phyloP scores from a whole-genome alignment of 192 early-diverging fungal species.

The Coemansia erecta region DNA sequence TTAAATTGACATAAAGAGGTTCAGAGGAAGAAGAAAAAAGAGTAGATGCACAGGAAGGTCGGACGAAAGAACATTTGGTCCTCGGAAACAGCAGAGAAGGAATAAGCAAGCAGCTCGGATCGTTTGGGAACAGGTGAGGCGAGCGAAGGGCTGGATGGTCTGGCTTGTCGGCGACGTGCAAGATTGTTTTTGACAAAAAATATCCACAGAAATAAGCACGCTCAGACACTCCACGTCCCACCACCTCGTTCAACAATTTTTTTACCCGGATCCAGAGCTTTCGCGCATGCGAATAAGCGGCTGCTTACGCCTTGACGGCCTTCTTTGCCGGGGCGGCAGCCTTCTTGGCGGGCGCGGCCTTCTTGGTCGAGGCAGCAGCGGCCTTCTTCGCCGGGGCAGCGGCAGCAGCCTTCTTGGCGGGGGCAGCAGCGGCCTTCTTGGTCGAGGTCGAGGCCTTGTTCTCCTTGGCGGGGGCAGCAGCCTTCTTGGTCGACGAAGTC shows the following conservation, averaged over 20 bases:
- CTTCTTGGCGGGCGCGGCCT: slow-evolving; percentile 26
- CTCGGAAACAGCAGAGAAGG: not conserved
- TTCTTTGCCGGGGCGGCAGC: slow-evolving; percentile 16
- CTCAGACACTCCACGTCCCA: no score
- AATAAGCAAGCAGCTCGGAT: not conserved
- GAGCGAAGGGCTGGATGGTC: no score
- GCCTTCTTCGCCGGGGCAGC: slow-evolving; percentile 19
- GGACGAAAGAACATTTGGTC: no score
- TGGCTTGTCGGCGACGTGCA: no score
- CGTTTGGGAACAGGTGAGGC: not conserved
- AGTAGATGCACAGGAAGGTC: not conserved
- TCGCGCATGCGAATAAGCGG: not conserved
- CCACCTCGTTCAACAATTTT: no score
- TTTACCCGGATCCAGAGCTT: no score
- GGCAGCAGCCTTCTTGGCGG: slow-evolving; percentile 19
- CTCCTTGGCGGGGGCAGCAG: slow-evolving; percentile 10
- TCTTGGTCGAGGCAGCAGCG: slow-evolving; percentile 15
- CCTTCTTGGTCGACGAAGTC: no score
- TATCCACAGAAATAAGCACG: no score
- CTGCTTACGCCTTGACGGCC: slow-evolving; percentile 8
- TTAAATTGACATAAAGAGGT: not conserved
- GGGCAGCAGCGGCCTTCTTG: slow-evolving; percentile 8
- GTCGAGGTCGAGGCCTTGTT: not conserved
- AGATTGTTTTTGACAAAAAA: no score
- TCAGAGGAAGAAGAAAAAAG: no score